phyloP scores from a whole-genome alignment of 768 basidiomycete species.

The Hortiboletus flavorubellus region DNA sequence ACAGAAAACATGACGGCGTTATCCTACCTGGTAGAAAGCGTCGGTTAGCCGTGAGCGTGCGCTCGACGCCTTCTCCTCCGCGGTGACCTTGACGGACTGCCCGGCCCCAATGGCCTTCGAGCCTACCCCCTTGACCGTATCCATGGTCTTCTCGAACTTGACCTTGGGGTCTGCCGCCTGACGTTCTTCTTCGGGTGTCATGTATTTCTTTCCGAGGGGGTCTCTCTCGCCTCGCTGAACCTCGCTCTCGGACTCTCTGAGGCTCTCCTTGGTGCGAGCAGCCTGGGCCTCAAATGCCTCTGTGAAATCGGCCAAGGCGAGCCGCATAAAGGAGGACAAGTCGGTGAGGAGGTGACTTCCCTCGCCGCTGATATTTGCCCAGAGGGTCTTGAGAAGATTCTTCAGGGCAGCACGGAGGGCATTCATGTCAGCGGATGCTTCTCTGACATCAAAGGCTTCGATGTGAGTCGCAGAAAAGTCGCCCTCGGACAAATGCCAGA shows the following conservation, averaged over 20 bases:
- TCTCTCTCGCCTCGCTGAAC: conserved; percentile 62
- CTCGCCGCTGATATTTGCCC: conserved; percentile 52
- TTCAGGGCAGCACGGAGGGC: conserved; percentile 50
- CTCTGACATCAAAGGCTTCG: conserved; percentile 37
- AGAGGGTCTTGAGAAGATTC: conserved; percentile 49
- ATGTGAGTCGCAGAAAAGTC: conserved; percentile 43
- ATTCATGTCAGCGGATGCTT: conserved; percentile 48
- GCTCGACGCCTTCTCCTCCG: conserved; percentile 44
- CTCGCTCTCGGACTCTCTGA: conserved; percentile 54
- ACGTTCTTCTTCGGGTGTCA: conserved; percentile 40
- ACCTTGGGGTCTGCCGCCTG: conserved; percentile 46
- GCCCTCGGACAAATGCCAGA: conserved; percentile 61
- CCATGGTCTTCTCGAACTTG: conserved; percentile 66
- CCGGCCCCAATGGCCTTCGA: conserved; percentile 52
- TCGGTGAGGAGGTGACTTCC: conserved; percentile 54
- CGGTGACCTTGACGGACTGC: conserved; percentile 40
- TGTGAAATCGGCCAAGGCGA: conserved; percentile 64
- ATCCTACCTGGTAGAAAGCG: conserved; percentile 49
- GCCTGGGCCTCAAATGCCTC: conserved; percentile 56
- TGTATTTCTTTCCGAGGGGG: conserved; percentile 50
- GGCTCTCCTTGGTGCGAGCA: conserved; percentile 44
- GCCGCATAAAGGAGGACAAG: conserved; percentile 60
- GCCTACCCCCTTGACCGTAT: conserved; percentile 56
- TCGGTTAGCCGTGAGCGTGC: conserved; percentile 44
- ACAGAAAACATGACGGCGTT: too few species aligned